Base-by-base conservation (phyloP, 345 rosid species). In the Euclidium syriacum region DNA sequence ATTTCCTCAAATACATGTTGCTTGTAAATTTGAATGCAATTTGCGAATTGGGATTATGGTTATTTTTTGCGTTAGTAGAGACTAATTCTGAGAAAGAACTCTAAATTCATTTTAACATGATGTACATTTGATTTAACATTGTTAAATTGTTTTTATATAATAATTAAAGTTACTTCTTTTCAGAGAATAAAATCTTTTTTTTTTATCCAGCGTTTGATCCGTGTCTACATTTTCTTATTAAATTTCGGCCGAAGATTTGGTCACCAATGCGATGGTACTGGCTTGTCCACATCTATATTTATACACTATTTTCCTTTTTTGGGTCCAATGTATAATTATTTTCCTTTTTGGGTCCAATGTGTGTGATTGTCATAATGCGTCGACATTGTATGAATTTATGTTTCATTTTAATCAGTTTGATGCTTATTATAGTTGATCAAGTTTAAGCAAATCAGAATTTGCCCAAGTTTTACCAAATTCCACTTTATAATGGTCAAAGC, bases 281-380 rank as follows among this genome's bases (percentile, higher is more conserved):
- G 58, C 44, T 43, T 46, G 62, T 61, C 73, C 40, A 69, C 54
- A 34, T 69, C 52, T 15, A 58, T 11, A 22, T 20, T 29, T 56
- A 11, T 12, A 25, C 47, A 47, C 27, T 20, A 4, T 10, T 42
- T 16, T 32, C 42, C 30, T 24, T 58, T 24, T 40, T 9, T n/a
- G 14, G 17, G n/a, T 15, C 43, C 9, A n/a, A 6, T 22, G 50
- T 57, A n/a, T n/a, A n/a, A 47, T 38, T 20, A 4, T 10, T 42
- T 16, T 32, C 42, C 30, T 24, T 58, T 24, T 40, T 9, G 14
- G 17, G n/a, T 15, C 43, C 9, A n/a, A 6, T 22, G 50, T 57
- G n/a, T n/a, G n/a, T n/a, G n/a, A n/a, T n/a, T n/a, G n/a, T n/a
- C n/a, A n/a, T n/a, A n/a, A n/a, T n/a, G n/a, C n/a, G n/a, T n/a